phyloP scores from a whole-genome alignment of 768 basidiomycete species.

The Phallus indusiatus region DNA sequence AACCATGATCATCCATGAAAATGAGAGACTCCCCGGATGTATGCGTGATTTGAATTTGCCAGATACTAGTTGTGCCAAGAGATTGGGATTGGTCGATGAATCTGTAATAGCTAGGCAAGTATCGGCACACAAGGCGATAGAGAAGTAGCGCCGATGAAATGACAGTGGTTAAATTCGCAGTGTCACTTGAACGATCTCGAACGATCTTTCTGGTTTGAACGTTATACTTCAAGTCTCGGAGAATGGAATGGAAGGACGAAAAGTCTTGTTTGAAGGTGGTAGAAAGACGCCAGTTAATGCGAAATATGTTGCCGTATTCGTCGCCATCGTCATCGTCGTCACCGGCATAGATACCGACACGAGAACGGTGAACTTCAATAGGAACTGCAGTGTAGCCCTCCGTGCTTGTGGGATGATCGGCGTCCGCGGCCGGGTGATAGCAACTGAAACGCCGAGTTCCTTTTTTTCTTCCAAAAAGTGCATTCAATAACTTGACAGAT shows the following conservation, averaged over 20 bases:
- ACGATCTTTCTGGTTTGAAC: not conserved
- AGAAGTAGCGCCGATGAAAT: not conserved
- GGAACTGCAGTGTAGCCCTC: not conserved
- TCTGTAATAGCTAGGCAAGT: not conserved
- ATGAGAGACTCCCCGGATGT: not conserved
- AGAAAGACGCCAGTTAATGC: not conserved
- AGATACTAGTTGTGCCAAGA: not conserved
- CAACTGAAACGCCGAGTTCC: not conserved
- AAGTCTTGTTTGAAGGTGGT: not conserved
- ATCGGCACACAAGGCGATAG: not conserved
- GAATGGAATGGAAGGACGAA: not conserved
- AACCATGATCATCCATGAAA: not conserved
- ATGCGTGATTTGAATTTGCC: not conserved
- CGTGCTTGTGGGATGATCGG: not conserved
- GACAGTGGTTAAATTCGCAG: not conserved
- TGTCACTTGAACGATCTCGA: not conserved
- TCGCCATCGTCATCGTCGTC: not conserved
- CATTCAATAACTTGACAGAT: not conserved
- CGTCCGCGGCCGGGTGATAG: not conserved
- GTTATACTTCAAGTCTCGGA: not conserved
- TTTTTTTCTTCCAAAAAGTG: not conserved
- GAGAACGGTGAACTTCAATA: not conserved
- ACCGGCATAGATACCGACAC: not conserved
- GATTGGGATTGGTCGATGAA: not conserved
- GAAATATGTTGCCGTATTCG: not conserved